phyloP scores from a whole-genome alignment of 306 rosid genomes.

The Cucumis melo region DNA sequence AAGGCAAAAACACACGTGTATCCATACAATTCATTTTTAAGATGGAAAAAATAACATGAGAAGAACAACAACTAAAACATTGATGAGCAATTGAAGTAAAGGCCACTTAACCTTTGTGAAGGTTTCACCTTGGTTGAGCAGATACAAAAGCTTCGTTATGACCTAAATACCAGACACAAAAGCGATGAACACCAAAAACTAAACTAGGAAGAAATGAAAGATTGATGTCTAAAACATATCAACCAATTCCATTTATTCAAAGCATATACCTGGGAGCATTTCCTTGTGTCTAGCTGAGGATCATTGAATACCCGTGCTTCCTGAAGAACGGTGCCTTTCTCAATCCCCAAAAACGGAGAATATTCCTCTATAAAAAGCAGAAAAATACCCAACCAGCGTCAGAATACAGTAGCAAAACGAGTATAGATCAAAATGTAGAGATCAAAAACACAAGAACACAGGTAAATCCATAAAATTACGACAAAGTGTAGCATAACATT shows the following conservation, averaged over 20 bases:
- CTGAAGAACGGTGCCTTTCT: constrained; percentile 96
- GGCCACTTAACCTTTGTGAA: constrained; percentile 67
- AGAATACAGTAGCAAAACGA: neutral
- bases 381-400: neutral
- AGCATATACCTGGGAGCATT: constrained; percentile 85
- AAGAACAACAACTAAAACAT: neutral
- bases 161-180: constrained; percentile 37
- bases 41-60: neutral
- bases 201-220: neutral
- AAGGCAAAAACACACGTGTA: neutral
- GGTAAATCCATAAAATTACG: constrained; percentile 3
- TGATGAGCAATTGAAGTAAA: constrained; percentile 1
- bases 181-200: constrained; percentile 10
- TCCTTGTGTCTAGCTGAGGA: constrained; percentile 93
- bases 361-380: constrained; percentile 35
- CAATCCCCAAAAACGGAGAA: constrained; percentile 88
- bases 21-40: neutral
- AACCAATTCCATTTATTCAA: neutral
- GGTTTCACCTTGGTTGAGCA: constrained; percentile 84
- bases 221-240: neutral
- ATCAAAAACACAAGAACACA: neutral
- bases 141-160: constrained; percentile 86
- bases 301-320: constrained; percentile 98
- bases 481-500: neutral
- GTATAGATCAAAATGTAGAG: neutral